Conservation (phyloP, 2,329 filamentous ascomycete genomes). For the Diplodia mutila region DNA sequence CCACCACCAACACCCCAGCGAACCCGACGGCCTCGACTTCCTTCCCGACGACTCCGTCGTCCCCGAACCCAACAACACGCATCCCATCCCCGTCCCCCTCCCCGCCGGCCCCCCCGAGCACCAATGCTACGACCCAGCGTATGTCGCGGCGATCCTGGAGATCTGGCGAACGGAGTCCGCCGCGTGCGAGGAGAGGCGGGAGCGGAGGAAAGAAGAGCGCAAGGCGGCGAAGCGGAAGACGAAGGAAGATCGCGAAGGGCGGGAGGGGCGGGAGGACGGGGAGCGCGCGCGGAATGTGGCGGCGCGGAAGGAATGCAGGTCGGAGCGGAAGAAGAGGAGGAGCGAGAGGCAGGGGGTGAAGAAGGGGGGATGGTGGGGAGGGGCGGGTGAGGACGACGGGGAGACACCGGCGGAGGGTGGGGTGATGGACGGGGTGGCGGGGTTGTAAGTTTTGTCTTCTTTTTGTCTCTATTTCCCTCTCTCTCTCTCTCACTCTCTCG, state of each 20-base stretch:
- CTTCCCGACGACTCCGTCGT: too few species aligned
- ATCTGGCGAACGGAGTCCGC: background rate
- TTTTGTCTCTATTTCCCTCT: background rate
- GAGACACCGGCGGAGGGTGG: too few species aligned
- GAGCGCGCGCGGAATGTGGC: too few species aligned
- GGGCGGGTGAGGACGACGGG: too few species aligned
- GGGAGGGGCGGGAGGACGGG: background rate
- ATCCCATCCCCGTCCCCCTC: too few species aligned
- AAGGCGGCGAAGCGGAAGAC: background rate
- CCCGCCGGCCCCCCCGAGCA: too few species aligned
- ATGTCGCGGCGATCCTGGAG: background rate
- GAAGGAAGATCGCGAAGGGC: too few species aligned
- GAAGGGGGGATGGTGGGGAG: background rate
- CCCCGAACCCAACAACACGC: too few species aligned
- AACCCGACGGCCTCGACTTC: too few species aligned
- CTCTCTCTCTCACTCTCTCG: background rate
- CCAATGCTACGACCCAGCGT: background rate
- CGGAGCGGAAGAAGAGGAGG: background rate
- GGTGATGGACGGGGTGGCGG: background rate
- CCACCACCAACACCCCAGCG: background rate
- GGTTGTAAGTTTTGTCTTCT: background rate
- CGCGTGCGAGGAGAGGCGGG: background rate
- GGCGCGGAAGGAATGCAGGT: background rate
- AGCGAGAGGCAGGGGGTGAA: background rate
- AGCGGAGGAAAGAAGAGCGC: background rate